Base-by-base conservation (phyloP, 176 grass and related monocot genomes). In the Triticum timopheevii region DNA sequence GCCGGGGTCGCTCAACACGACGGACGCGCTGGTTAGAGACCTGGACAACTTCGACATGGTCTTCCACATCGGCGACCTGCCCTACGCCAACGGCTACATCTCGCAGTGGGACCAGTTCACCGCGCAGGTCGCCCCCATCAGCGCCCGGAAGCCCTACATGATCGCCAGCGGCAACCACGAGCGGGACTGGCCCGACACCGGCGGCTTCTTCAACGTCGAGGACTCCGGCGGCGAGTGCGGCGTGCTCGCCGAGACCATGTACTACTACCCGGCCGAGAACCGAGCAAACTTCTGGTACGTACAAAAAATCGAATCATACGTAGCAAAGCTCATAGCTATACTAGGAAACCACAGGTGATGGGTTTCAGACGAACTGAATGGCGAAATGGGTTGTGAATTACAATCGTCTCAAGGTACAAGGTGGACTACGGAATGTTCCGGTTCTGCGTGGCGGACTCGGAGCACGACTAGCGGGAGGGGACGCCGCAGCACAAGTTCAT, bases 31-130 rank as follows among this genome's bases (percentile, higher is more conserved):
- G 6, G 78, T 92, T 10, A 92, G 82, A 58, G 96, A 98, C 16
- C 84, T 98, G 24, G 77, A 94, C 89, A 95, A 95, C 61, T 93
- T 95, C 62, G 93, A 95, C 86, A 92, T 98, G 12, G 80, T 94
- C 2, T 92, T 98, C 28, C 96, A 98, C 78, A 95, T 98, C 23
- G 96, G 93, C 10, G 96, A 98, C 47, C 93, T 98, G 9, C n/a
- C 83, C 61, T 98, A 98, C 27, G 91, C 95, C 76, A 98, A 98
- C 16, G 95, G 95, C 56, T 98, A 98, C 58, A 76, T 98, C 58
- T 98, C 96, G 7, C 96, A 98, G 56, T 98, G 96, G 96, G 95
- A 98, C 73, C 95, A 98, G 65, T 98, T 98, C 84, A 98, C 95
- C 6, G 85, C 90, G 54, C 95, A 98, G 78, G 91, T 98, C 2